These are phyloP conservation scores for Jatropha podagrica DNA, from an alignment of 441 rosid genomes.

Conservation along the genomic window DNA sequence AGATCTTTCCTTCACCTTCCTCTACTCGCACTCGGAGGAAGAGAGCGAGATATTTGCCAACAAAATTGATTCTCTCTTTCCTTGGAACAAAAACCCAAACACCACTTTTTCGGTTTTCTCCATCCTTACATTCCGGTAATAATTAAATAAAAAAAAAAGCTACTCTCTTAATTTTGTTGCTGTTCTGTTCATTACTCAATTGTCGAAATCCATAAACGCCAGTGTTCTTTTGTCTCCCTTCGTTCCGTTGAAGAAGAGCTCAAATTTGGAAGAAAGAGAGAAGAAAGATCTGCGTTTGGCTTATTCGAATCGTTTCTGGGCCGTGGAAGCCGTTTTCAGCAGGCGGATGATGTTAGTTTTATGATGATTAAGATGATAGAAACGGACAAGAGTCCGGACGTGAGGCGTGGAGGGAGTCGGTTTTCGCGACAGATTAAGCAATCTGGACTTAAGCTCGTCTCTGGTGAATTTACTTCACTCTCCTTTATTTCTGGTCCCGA, in stretches of 20 bases:
- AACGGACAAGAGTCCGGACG: constrained; percentile 61
- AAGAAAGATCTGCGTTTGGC: constrained; percentile 35
- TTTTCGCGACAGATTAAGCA: constrained; percentile 46
- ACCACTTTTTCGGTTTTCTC: constrained; percentile 26
- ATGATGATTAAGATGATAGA: constrained; percentile 33
- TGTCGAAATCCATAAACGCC: background rate
- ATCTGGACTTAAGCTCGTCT: constrained; percentile 39
- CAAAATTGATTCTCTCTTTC: too few species aligned
- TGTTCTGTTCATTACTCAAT: constrained; percentile 2
- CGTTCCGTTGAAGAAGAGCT: constrained; percentile 14
- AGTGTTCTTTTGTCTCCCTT: background rate
- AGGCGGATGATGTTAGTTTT: constrained; percentile 8
- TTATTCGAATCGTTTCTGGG: constrained; percentile 24
- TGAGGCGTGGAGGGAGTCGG: constrained; percentile 59
- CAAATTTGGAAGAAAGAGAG: constrained; percentile 13
- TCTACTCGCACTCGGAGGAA: background rate
- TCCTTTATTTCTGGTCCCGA: constrained; percentile 15
- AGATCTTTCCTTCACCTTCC: constrained; percentile 10
- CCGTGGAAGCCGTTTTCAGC: constrained; percentile 29
- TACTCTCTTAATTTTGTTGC: background rate
- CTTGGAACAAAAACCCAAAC: constrained; percentile 16
- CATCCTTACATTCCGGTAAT: constrained; percentile 24
- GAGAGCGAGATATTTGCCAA: constrained; percentile 5
- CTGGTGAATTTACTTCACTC: constrained; percentile 40
- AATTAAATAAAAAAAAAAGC: background rate